Evolutionary conservation across 805 yeast genomes (phyloP), one percentile per base, ranked within the genome.

Genomic region (Candida sphagnicola): DNA sequence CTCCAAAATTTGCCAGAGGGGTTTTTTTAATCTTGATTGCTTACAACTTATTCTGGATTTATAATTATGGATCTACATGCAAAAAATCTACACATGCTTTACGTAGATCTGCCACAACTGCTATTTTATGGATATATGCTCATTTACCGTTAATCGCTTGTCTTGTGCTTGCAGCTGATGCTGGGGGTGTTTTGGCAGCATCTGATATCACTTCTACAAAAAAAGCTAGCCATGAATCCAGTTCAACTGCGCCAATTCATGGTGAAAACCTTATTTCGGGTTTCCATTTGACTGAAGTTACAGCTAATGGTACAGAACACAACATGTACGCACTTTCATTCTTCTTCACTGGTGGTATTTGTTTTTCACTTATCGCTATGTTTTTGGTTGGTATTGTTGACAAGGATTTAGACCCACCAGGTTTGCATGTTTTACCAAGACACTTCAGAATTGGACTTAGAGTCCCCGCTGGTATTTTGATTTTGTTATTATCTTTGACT

Each of bases 131-230:
- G 74, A 55, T 74, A 4, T 65, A 65, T 43, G 34, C 56, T 6
- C 85, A 80, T 48, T 44, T 78, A 26, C 78, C 81, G 0, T 55
- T 77, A 30, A 67, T 76, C 35, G 79, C 75, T 0, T 51, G 75
- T 1, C 53, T 79, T 37, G 67, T 78, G 23, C 60, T 78, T 23
- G 72, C 78, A 19, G 85, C 83, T 1, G 83, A 78, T 58, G 71
- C 82, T 3, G 80, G 75, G 14, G 77, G 75, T 1, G 78, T 75
- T 17, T 49, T 78, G 38, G 57, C 67, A 10, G 48, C 54, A 16
- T 34, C 59, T 14, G 64, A 62, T 17, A 56, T 48, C 11, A 44
- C 48, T 12, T 33, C 35, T 8, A 33, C 35, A 8, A 23, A 21
- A 6, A 33, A 16, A 33, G 16, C 21, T 15, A 28, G 23, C 13